Conservation (phyloP, 176 grass and related monocot species). For the Sorghum bicolor region Sorghum_bicolor_NCBIv3 NC_012871.2:20500501-20501000, state of each 20-base stretch:
- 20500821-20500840: constrained; percentile 22
- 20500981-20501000: constrained; percentile 54
- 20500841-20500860: constrained; percentile 44
- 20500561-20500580: neutral
- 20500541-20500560: neutral
- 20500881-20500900: constrained; percentile 51
- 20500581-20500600: constrained; percentile 30
- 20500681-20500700: constrained; percentile 45
- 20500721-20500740: constrained; percentile 49
- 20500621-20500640: constrained; percentile 43
- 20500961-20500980: constrained; percentile 54
- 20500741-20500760: constrained; percentile 9
- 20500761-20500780: constrained; percentile 30
- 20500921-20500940: constrained; percentile 37
- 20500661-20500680: constrained; percentile 36
- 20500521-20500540: neutral
- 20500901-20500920: constrained; percentile 42
- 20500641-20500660: constrained; percentile 30
- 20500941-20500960: constrained; percentile 47
- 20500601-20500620: constrained; percentile 12
- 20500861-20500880: constrained; percentile 29
- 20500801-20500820: constrained; percentile 26
- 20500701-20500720: constrained; percentile 59
- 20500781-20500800: constrained; percentile 57
- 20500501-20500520: neutral